A percentile compares a stretch with the other conserved stretches of the same genome.
Evolutionary conservation across 352 stramenopile genomes (phyloP).

Genomic region (Poterioochromonas sp.): DNA sequence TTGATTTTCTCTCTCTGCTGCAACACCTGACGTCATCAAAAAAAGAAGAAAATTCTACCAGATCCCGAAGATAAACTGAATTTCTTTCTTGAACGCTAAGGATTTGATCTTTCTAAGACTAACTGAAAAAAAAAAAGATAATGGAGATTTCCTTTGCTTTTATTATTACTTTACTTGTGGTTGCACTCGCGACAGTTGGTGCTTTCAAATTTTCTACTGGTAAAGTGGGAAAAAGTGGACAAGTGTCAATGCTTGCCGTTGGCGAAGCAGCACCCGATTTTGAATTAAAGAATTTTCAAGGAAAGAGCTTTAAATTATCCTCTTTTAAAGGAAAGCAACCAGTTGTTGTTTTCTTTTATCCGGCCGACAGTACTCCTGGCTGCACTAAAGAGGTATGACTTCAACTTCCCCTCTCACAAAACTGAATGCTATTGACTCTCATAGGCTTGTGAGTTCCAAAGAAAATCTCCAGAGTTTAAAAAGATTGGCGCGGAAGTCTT

Average conservation of each 20-base stretch:
- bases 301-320: conserved; percentile 1
- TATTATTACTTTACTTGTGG: no score
- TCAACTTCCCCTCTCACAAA: no score
- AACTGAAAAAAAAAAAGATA: no score
- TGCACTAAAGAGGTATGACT: neutral
- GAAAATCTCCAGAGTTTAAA: neutral
- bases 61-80: neutral
- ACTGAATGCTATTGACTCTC: no score
- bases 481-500: neutral
- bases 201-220: no score
- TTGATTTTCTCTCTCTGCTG: neutral
- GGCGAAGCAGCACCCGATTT: conserved; percentile 6
- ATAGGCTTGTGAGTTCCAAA: conserved; percentile 7
- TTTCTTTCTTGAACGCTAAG: no score
- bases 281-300: neutral
- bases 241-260: conserved; percentile 1
- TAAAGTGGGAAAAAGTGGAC: no score
- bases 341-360: conserved; percentile 29
- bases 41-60: neutral
- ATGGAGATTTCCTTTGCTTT: no score
- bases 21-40: neutral
- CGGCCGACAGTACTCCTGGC: conserved; percentile 4
- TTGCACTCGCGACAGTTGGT: no score
- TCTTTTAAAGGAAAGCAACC: neutral
- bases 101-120: no score